phyloP scores from a whole-genome alignment of 257 asterid genomes.

The Thymus mandschuricus region DNA sequence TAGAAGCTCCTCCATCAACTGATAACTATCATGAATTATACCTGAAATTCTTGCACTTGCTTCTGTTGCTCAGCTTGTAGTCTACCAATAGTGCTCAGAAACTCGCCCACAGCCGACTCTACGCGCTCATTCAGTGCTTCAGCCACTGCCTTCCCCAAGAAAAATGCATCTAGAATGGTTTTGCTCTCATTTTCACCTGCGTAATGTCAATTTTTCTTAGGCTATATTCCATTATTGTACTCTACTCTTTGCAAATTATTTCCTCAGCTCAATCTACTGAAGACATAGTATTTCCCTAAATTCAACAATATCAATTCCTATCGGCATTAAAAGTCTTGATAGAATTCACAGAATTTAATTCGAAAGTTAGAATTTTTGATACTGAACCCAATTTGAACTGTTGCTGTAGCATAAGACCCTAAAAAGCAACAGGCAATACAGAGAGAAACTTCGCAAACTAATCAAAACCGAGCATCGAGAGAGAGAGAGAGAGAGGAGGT shows the following conservation, averaged over 20 bases:
- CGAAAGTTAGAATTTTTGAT: background rate
- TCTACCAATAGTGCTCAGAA: constrained; percentile 69
- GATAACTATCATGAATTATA: constrained; percentile 11
- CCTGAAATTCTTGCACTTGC: constrained; percentile 81
- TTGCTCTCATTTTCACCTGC: constrained; percentile 79
- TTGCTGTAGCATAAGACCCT: background rate
- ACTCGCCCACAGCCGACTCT: constrained; percentile 81
- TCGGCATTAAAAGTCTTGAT: background rate
- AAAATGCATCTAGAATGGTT: constrained; percentile 77
- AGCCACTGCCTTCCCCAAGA: constrained; percentile 90
- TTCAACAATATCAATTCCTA: background rate
- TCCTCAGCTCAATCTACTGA: background rate
- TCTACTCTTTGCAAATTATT: background rate
- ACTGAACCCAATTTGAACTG: background rate
- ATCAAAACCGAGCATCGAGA: background rate
- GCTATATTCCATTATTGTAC: no score
- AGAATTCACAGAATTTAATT: background rate
- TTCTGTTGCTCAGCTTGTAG: constrained; percentile 92
- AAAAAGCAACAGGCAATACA: background rate
- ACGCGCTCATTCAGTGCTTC: constrained; percentile 77
- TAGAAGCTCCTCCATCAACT: background rate
- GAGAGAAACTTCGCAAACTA: background rate
- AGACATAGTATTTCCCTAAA: background rate
- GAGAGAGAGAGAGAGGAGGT: background rate
- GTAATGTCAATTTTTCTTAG: background rate